phyloP scores from a whole-genome alignment of 805 yeast species.

The Cyberlindnera americana region DNA sequence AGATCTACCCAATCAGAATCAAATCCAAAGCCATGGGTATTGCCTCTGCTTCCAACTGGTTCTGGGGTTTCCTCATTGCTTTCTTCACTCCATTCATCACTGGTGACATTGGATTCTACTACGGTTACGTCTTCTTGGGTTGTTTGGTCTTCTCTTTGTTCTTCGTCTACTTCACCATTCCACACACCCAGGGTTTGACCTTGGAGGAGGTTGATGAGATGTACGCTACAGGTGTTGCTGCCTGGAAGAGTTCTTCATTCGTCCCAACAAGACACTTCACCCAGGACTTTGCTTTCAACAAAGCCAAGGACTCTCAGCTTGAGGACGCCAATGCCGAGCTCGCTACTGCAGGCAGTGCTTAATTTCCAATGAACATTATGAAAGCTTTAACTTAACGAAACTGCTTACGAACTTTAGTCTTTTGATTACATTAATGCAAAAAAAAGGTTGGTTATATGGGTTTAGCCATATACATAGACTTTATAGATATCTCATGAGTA shows the following conservation, averaged over 20 bases:
- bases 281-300: constrained; percentile 24
- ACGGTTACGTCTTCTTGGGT: constrained; percentile 65
- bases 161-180: constrained; percentile 69
- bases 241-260: constrained; percentile 50
- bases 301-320: constrained; percentile 23
- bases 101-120: constrained; percentile 59
- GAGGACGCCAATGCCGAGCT: constrained; percentile 12
- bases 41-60: constrained; percentile 60
- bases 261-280: constrained; percentile 39
- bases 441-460: too few species aligned
- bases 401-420: not conserved
- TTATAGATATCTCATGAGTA: too few species aligned
- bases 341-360: constrained; percentile 3
- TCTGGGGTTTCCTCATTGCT: constrained; percentile 66
- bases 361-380: not conserved
- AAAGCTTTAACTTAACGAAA: not conserved
- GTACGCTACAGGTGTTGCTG: constrained; percentile 38
- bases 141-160: constrained; percentile 55
- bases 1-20: constrained; percentile 70
- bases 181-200: constrained; percentile 77
- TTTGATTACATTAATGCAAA: too few species aligned
- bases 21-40: constrained; percentile 54
- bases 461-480: too few species aligned
- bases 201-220: constrained; percentile 79
- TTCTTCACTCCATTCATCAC: constrained; percentile 73